Evolutionary conservation across 1,284 basidiomycete genomes (phyloP), one percentile per base, ranked within the genome.

Genomic region (Agaricales sp.): DNA sequence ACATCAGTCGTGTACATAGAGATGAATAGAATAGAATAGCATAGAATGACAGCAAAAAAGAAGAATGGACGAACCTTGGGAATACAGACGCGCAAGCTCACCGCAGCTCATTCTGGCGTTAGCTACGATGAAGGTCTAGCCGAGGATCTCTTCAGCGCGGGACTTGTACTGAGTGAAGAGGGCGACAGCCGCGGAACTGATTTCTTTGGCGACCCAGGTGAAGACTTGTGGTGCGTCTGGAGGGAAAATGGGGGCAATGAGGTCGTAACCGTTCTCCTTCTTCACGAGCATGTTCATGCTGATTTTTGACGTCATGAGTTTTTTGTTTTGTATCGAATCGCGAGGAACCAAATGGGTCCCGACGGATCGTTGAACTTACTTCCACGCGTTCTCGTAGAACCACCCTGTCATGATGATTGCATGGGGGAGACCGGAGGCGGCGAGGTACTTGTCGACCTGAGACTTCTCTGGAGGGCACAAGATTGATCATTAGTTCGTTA

Each of bases 401-500:
- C 57, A 62, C 12, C 59, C 62, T 18, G 47, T 50, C 21, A 60
- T 53, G 2, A 65, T 21, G 44, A 46, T 55, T 2, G 63, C 59
- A 41, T 63, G 50, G 0, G 61, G 56, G 20, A 65, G 49, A 16
- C 53, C 51, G 13, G 50, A 58, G 6, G 53, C 46, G 18, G 48
- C 51, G 2, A 65, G 55, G 24, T 65, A 63, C 4, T 61, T 57
- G 2, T 65, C 59, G 11, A 66, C 46, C 11, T 45, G 47, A 2
- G 58, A 60, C 48, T 65, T 66, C 50, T 64, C 64, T 65, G 26
- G 11, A n/a, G n/a, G n/a, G n/a, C n/a, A n/a, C n/a, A n/a, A 45
- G 14, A 51, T 14, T 6, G 14, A 30, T 6, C 26, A 30, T 6
- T 30, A 30, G 6, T 30, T 30, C 14, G 26, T 30, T 14, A 30